Evolutionary conservation across 148 eudicot genomes (phyloP), one percentile per base, ranked within the genome.

Genomic region (Rhododendron ferrugineum): DNA sequence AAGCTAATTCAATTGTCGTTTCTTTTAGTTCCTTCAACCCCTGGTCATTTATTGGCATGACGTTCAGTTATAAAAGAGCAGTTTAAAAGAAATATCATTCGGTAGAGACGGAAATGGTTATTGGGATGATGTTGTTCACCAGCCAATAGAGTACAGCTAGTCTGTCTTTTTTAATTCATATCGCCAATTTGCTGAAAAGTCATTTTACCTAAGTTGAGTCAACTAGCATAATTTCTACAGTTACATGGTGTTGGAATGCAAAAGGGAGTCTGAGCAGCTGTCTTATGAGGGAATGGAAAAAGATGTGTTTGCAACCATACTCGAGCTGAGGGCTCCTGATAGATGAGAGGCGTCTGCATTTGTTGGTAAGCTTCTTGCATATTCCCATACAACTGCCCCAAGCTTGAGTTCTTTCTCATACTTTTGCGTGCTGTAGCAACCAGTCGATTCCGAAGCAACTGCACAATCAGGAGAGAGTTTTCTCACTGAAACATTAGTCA

Each of bases 331-430:
- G 94, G 85, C 64, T 89, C 91, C 90, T 95, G 99, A 86, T 95
- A 90, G 87, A 93, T 93, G 73, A 97, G 95, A 80, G 99, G 99
- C 28, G 96, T 97, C 89, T 97, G 99, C 98, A 97, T 95, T 88
- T 90, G 93, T 60, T 90, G 87, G 90, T 97, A 97, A 36, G 98
- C 98, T 40, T 95, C 92, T 90, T 94, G 92, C 98, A 97, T 95
- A 90, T 84, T 93, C 72, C 83, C 83, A 84, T 97, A 97, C 74
- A 97, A 79, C 87, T 94, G 94, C 44, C 92, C 92, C 88, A 97
- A 85, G 88, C 90, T 94, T 79, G 94, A 90, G 86, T 97, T 95
- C 81, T 90, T 94, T 28, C 85, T 77, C 52, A 97, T 91, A 90
- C 98, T 93, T 30, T 85, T 86, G 78, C 92, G 91, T 62, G 99